A percentile compares a stretch with the other conserved stretches of the same genome.
phyloP scores from a whole-genome alignment of 129 eudicot genomes.

The Tagetes erecta region DNA sequence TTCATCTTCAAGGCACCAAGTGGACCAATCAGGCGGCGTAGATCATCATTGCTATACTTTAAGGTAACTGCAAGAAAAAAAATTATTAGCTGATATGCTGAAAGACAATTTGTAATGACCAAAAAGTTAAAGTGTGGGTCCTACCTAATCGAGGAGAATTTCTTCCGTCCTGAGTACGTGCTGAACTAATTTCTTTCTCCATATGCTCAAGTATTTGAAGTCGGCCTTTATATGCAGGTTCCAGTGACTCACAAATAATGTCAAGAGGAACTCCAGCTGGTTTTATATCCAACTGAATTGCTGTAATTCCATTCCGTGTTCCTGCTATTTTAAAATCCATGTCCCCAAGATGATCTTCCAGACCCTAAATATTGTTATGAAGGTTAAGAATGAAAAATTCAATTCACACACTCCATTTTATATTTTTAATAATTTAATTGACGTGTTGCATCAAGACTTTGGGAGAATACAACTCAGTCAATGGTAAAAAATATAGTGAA shows the following conservation, averaged over 20 bases:
- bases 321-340: constrained; percentile 99
- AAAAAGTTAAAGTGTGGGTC: neutral
- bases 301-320: constrained; percentile 81
- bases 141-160: constrained; percentile 75
- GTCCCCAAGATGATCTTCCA: constrained; percentile 98
- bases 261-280: constrained; percentile 98
- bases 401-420: neutral
- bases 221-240: constrained; percentile 79
- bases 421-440: neutral
- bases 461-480: neutral
- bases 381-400: neutral
- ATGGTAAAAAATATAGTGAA: neutral
- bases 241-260: constrained; percentile 77
- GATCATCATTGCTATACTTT: constrained; percentile 78
- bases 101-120: neutral
- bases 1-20: constrained; percentile 85
- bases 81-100: neutral
- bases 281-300: constrained; percentile 91
- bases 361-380: constrained; percentile 53
- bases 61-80: constrained; percentile 55
- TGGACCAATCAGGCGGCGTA: constrained; percentile 91
- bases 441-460: neutral
- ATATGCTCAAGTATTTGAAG: constrained; percentile 80
- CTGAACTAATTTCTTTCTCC: constrained; percentile 74
- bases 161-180: constrained; percentile 70